These are phyloP conservation scores for Pseudopediastrum boryanum DNA, from an alignment of 139 green algal genomes.

Conservation along the genomic window DNA sequence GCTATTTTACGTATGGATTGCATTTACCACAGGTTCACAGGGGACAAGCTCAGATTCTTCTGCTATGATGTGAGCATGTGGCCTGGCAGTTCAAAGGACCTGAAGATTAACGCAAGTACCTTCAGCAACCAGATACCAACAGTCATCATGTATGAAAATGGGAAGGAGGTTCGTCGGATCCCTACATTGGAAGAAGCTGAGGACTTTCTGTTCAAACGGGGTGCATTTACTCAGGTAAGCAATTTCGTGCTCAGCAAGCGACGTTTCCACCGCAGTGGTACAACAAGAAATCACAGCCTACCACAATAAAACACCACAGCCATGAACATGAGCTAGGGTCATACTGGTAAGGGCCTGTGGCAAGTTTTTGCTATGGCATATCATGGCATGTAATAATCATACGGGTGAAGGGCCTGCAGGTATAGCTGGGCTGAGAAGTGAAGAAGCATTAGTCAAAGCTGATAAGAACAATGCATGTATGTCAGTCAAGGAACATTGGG, in stretches of 20 bases:
- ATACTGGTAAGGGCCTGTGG: background rate
- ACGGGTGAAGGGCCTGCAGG: background rate
- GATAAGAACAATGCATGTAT: too few species aligned
- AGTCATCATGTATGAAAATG: conserved; percentile 36
- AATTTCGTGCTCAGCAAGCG: too few species aligned
- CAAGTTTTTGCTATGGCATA: too few species aligned
- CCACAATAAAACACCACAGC: background rate
- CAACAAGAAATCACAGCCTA: background rate
- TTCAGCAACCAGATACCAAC: conserved; percentile 47
- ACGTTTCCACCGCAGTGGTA: too few species aligned
- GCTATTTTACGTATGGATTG: too few species aligned
- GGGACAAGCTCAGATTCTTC: too few species aligned
- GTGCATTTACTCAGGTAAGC: conserved; percentile 19
- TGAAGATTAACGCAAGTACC: conserved; percentile 9
- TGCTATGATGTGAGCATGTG: background rate
- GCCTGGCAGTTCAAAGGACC: background rate
- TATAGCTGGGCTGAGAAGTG: background rate
- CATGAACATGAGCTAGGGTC: background rate
- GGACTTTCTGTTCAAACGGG: background rate
- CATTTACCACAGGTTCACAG: too few species aligned
- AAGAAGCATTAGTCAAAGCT: background rate
- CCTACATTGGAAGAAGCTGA: background rate
- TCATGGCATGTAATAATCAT: background rate
- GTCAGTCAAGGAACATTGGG: too few species aligned
- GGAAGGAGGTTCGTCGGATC: conserved; percentile 42